These are phyloP conservation scores for Fragaria nilgerrensis DNA, from an alignment of 306 rosid species.

Conservation along the genomic window DNA sequence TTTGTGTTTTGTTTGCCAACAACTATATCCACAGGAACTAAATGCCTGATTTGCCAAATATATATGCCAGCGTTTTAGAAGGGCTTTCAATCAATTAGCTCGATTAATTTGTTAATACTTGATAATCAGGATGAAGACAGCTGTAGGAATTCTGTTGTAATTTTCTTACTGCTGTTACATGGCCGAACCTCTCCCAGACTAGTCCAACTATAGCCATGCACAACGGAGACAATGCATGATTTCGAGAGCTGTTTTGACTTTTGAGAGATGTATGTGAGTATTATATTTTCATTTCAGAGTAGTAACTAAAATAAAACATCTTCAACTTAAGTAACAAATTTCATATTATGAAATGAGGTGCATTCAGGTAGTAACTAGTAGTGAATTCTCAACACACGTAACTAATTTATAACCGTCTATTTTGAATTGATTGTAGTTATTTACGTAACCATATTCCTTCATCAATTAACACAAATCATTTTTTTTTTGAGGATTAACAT, in stretches of 20 bases:
- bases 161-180: background rate
- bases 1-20: background rate
- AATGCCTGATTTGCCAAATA: conserved; percentile 12
- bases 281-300: background rate
- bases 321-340: no score
- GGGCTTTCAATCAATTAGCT: conserved; percentile 12
- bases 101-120: background rate
- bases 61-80: conserved; percentile 18
- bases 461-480: no score
- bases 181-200: background rate
- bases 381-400: no score
- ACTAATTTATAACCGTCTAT: no score
- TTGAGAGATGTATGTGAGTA: background rate
- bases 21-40: conserved; percentile 24
- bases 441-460: no score
- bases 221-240: background rate
- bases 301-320: background rate
- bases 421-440: no score
- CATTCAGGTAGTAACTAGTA: no score
- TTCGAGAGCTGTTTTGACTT: background rate
- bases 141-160: background rate
- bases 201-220: background rate
- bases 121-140: background rate
- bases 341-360: no score
- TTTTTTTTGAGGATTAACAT: no score